Evolutionary conservation across 345 rosid species (phyloP).

Genomic region (Noccaea bulbosa): DNA sequence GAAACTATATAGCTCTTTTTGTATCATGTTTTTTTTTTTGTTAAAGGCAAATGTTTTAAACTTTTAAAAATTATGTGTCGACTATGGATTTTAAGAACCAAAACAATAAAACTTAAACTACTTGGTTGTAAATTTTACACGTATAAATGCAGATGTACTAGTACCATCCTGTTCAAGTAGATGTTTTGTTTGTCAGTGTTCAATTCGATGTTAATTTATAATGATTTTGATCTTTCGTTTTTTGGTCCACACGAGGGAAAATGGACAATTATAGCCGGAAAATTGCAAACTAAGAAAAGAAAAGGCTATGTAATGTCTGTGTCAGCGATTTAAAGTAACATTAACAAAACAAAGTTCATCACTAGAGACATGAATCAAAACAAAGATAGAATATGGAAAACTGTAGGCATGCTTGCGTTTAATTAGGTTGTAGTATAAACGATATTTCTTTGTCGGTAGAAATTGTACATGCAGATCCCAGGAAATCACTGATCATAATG

Average conservation of each 20-base stretch:
- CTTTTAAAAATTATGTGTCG: background rate
- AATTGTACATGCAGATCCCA: slow-evolving; percentile 12
- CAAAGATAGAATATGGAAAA: slow-evolving; percentile 1
- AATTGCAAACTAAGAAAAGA: slow-evolving; percentile 23
- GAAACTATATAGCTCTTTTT: background rate
- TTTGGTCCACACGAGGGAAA: slow-evolving; percentile 45
- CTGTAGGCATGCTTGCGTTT: slow-evolving; percentile 26
- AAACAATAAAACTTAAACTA: slow-evolving; percentile 7
- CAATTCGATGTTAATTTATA: slow-evolving; percentile 27
- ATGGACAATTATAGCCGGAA: slow-evolving; percentile 33
- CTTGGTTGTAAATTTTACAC: slow-evolving; percentile 42
- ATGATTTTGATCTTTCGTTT: slow-evolving; percentile 36
- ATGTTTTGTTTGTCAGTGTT: slow-evolving; percentile 35
- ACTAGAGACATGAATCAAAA: slow-evolving; percentile 35
- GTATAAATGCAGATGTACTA: slow-evolving; percentile 33
- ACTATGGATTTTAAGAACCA: slow-evolving; percentile 21
- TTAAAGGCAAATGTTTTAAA: too few species aligned
- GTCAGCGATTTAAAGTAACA: slow-evolving; percentile 37
- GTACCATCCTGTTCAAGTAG: slow-evolving; percentile 30
- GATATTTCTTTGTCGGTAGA: slow-evolving; percentile 19
- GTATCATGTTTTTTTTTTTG: too few species aligned
- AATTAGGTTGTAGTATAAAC: slow-evolving; percentile 17
- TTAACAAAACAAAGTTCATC: slow-evolving; percentile 38
- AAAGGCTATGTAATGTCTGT: slow-evolving; percentile 39
- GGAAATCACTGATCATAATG: background rate